phyloP scores from a whole-genome alignment of 129 eudicot species.

The Erigeron canadensis region DNA sequence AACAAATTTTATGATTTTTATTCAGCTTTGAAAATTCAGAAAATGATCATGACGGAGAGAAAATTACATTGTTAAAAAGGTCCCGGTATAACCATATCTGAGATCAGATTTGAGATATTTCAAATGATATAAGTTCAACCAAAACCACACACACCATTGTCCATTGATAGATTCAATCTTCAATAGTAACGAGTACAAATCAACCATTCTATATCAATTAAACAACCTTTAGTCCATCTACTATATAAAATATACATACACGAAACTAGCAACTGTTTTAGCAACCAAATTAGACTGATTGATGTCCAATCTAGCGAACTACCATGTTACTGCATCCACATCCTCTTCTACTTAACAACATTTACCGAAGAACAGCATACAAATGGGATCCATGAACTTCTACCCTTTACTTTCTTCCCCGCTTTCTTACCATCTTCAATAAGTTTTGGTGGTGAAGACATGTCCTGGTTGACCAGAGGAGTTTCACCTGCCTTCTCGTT shows the following conservation, averaged over 20 bases:
- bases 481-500: conserved; percentile 34
- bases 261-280: conserved; percentile 19
- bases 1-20: no score
- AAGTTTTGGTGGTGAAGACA: conserved; percentile 67
- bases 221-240: conserved; percentile 22
- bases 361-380: conserved; percentile 81
- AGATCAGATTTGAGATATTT: background rate
- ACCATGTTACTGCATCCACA: conserved; percentile 3
- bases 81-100: background rate
- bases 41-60: no score
- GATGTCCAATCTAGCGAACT: conserved; percentile 5
- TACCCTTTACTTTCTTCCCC: conserved; percentile 57
- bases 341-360: conserved; percentile 29
- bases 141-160: background rate
- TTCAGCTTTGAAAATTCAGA: no score
- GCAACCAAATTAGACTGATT: conserved; percentile 14
- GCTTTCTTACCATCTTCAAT: conserved; percentile 63
- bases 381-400: conserved; percentile 76
- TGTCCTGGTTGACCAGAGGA: conserved; percentile 39
- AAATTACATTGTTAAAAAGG: no score
- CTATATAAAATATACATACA: conserved; percentile 30
- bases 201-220: conserved; percentile 25
- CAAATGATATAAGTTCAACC: background rate
- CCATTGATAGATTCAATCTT: conserved; percentile 5
- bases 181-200: conserved; percentile 16